These are phyloP conservation scores for Saccharomyces pastorianus DNA, from an alignment of 1,139 yeast species.

Conservation along the genomic window DNA sequence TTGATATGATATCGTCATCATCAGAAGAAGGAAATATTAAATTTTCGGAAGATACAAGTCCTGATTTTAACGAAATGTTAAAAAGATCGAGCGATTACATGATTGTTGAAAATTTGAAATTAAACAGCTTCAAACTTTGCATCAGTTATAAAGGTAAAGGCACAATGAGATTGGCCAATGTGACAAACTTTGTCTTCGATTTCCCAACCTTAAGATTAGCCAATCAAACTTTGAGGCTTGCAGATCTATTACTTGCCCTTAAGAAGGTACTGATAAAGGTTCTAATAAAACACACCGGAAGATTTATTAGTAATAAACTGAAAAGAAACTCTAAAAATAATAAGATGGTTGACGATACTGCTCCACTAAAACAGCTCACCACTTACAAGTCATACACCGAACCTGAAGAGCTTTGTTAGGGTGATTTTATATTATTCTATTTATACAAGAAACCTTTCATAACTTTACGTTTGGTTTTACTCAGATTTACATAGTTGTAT, in stretches of 20 bases:
- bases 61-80: constrained; percentile 50
- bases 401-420: constrained; percentile 1
- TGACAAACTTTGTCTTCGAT: constrained; percentile 47
- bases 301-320: constrained; percentile 49
- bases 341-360: constrained; percentile 1
- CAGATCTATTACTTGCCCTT: constrained; percentile 46
- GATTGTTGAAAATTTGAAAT: constrained; percentile 43
- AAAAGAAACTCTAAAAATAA: constrained; percentile 18
- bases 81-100: constrained; percentile 50
- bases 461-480: background rate
- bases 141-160: constrained; percentile 58
- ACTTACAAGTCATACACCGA: constrained; percentile 17
- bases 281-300: constrained; percentile 50
- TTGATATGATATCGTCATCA: constrained; percentile 3
- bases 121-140: constrained; percentile 42
- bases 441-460: background rate
- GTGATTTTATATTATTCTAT: background rate
- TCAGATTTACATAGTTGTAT: background rate
- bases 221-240: constrained; percentile 44
- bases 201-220: constrained; percentile 47
- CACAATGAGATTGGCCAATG: constrained; percentile 49
- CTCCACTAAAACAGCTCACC: constrained; percentile 16
- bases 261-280: constrained; percentile 47
- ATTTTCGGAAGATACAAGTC: background rate
- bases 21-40: constrained; percentile 1